Conservation (phyloP, 2,329 filamentous ascomycete genomes). For the Bimuria novae-zelandiae region DNA sequence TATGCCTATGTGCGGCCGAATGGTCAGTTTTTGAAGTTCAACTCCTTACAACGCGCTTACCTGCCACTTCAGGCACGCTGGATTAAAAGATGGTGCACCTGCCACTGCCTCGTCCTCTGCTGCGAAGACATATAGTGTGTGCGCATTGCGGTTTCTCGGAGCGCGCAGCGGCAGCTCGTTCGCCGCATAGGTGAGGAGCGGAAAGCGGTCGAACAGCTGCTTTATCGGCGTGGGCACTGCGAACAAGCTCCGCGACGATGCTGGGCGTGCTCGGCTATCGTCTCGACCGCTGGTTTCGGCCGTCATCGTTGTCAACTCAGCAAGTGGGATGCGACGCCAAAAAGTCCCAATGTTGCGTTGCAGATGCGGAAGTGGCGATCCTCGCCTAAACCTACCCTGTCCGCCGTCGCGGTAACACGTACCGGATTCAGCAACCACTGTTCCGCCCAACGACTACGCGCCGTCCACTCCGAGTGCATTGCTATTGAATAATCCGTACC, state of each 20-base stretch:
- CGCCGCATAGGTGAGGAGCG: conserved; percentile 73
- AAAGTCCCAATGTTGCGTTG: conserved; percentile 12
- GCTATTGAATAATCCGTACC: too few species aligned
- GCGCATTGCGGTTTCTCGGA: conserved; percentile 52
- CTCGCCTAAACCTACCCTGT: conserved; percentile 18
- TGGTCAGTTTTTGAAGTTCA: too few species aligned
- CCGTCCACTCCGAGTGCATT: too few species aligned
- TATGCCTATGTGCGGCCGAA: too few species aligned
- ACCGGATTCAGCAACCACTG: neutral
- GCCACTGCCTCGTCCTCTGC: conserved; percentile 63
- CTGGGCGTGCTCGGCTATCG: neutral
- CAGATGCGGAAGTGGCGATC: conserved; percentile 9
- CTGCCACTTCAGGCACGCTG: conserved; percentile 95
- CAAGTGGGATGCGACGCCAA: conserved; percentile 3
- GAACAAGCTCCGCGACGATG: conserved; percentile 37
- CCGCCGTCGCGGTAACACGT: neutral
- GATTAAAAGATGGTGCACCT: conserved; percentile 81
- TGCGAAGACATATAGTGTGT: conserved; percentile 78
- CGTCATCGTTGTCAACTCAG: conserved; percentile 8
- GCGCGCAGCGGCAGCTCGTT: conserved; percentile 74
- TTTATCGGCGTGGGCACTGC: conserved; percentile 76
- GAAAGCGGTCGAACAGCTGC: conserved; percentile 81
- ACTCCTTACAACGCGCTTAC: conserved; percentile 59
- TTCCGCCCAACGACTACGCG: neutral
- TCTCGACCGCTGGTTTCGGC: conserved; percentile 1